phyloP scores from a whole-genome alignment of 164 flowering plant species.

The Berberis thunbergii region DNA sequence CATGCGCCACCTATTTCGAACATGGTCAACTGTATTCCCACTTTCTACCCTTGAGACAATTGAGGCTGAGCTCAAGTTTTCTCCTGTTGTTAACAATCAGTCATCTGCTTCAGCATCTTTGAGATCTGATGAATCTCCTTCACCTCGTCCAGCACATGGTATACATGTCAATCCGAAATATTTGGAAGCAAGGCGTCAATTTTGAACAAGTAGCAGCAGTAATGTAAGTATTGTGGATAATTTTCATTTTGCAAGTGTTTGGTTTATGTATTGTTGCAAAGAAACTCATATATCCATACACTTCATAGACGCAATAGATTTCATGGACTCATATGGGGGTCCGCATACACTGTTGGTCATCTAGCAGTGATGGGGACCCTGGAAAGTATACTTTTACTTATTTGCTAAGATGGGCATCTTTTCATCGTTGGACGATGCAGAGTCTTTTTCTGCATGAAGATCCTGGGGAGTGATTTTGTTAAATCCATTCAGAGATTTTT shows the following conservation, averaged over 20 bases:
- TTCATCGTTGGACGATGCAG: no score
- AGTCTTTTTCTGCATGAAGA: no score
- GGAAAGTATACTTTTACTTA: no score
- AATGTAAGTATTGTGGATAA: slow-evolving; percentile 23
- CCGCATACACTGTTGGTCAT: no score
- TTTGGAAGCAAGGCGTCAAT: slow-evolving; percentile 55
- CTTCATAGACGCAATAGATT: no score
- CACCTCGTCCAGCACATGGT: slow-evolving; percentile 76
- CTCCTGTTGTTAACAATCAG: slow-evolving; percentile 34
- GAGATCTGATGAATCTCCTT: slow-evolving; percentile 52
- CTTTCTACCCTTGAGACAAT: slow-evolving; percentile 50
- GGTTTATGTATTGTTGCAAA: background rate
- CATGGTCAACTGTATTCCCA: slow-evolving; percentile 89
- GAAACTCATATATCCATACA: no score
- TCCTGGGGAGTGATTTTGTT: no score
- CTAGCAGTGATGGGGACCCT: no score
- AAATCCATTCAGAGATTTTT: no score
- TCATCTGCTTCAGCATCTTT: slow-evolving; percentile 33
- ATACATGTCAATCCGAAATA: slow-evolving; percentile 97
- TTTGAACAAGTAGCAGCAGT: slow-evolving; percentile 46
- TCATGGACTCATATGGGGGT: no score
- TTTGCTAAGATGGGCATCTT: no score
- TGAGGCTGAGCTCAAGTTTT: slow-evolving; percentile 50
- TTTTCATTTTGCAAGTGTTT: background rate
- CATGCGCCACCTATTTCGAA: slow-evolving; percentile 91